A percentile compares a stretch with the other conserved stretches of the same genome.
These are phyloP conservation scores for Cutaneotrichosporon arboriforme DNA, from an alignment of 1,284 basidiomycete species.

Conservation along the genomic window DNA sequence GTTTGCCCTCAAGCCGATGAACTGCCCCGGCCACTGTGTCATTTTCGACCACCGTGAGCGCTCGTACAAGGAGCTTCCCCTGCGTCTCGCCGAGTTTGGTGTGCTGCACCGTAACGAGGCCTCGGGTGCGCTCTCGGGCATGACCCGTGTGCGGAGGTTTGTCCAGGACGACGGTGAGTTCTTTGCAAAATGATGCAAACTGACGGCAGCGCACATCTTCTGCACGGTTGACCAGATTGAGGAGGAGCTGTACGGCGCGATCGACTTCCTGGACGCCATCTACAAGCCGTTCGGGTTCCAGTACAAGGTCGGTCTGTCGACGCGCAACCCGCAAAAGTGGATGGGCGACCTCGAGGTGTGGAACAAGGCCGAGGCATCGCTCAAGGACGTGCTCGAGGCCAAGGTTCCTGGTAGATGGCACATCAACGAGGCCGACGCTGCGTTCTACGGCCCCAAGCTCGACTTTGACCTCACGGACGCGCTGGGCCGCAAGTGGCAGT, in stretches of 20 bases:
- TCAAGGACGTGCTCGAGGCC: conserved; percentile 76
- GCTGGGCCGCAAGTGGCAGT: conserved; percentile 88
- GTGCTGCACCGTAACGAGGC: conserved; percentile 97
- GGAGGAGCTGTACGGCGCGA: conserved; percentile 76
- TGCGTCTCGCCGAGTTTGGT: conserved; percentile 98
- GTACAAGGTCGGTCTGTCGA: conserved; percentile 94
- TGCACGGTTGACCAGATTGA: conserved; percentile 92
- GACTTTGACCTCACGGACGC: conserved; percentile 97
- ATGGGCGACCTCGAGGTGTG: conserved; percentile 86
- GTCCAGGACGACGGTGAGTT: conserved; percentile 81
- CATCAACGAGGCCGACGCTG: conserved; percentile 92
- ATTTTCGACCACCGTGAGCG: conserved; percentile 94
- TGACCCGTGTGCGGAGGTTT: conserved; percentile 91
- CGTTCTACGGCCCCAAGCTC: conserved; percentile 91
- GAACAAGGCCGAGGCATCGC: conserved; percentile 80
- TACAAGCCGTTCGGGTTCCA: conserved; percentile 97
- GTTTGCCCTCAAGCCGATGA: conserved; percentile 97
- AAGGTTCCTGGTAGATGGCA: conserved; percentile 88
- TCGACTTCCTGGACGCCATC: conserved; percentile 90
- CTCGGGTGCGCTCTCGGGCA: conserved; percentile 84
- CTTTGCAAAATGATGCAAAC: conserved; percentile 34
- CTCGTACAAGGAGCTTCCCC: conserved; percentile 90
- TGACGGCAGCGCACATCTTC: conserved; percentile 59
- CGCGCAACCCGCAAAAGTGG: conserved; percentile 84
- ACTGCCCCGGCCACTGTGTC: conserved; percentile 95